Evolutionary conservation across 495 filamentous ascomycete species (phyloP), one percentile per base, ranked within the genome.

Genomic region (Penicillium macrosclerotiorum): DNA sequence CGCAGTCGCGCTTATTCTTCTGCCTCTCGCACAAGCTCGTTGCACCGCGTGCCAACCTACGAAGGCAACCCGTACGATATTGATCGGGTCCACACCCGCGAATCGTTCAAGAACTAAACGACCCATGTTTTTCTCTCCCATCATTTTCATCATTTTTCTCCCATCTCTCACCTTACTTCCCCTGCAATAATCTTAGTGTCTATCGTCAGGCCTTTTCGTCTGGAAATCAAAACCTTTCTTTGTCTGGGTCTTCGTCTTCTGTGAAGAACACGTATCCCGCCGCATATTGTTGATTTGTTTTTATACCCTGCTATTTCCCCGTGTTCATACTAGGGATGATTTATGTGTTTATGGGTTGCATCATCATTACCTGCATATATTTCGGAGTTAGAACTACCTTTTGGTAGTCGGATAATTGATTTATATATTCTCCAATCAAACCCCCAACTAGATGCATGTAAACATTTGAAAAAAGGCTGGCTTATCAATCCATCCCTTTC

Each of bases 11-110:
- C 68, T 18, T 49, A 52, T 12, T 67, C 65, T n/a, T 35, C 52
- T 6, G 36, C 61, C 0, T 74, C 57, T 22, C 60, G 59, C 14
- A 54, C 37, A 6, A 38, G 34, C 32, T 64, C 66, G 22, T 23
- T 59, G 33, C 49, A 57, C 18, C 62, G 58, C 14, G 30, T 45
- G 18, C 59, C 60, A 13, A 55, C 64, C 9, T 74, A 74, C 24
- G 71, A 74, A 8, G 71, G 63, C 16, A 73, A 72, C 41, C 69
- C 71, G 1, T 75, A 69, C 51, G 67, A 68, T 38, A 54, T 73
- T 54, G 71, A 75, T 43, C 68, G 68, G 20, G 69, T 75, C 41
- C 60, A 75, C 55, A 73, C 71, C 8, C 63, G 53, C 16, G 68
- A 75, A 22, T 73, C 69, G 9, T 71, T 73, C 55, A 69, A 69